Base-by-base conservation (phyloP, 768 basidiomycete species). In the Pleurotus djamor region DNA sequence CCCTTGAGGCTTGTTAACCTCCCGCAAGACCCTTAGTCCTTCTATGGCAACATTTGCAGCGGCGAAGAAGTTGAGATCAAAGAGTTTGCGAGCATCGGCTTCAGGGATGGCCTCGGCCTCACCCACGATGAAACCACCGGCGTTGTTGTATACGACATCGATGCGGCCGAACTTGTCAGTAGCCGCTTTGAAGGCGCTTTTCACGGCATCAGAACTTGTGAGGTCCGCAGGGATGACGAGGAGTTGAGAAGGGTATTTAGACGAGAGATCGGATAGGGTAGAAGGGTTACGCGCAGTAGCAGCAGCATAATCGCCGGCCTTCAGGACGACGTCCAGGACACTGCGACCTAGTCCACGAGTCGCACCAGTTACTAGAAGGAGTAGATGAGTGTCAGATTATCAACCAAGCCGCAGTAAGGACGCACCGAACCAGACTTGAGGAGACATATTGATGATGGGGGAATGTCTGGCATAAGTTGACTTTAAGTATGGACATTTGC, bases 71-170 rank as follows among this genome's bases (percentile, higher is more conserved):
- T 68, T 45, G 44, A 69, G 64, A 52, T 82, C 80, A 44, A 81
- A 80, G 52, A 75, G n/a, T 17, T 65, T 64, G 34, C 74, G 70
- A 7, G 70, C 78, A 4, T 62, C 65, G 3, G 69, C 68, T 28
- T 77, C 71, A 2, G 69, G 66, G 54, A 72, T 69, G 12, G 68
- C 72, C 62, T 81, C 80, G 34, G 72, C 68, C 64, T 79, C 78
- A 35, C 69, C 69, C 8, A 74, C 55, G 28, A 71, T 47, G 7
- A 60, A 64, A 48, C 60, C 60, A 1, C 74, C 79, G 4, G 79
- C 79, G 57, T 79, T 80, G 60, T 76, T 81, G 58, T 74, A 69
- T 12, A 79, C 76, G 52, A 77, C 58, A 38, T 81, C 79, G 14
- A 78, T 59, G 12, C 71, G 64, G 14, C 74, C 78, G 59, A 76